Percentiles rank a stretch among this genome's conserved stretches.
Conservation (phyloP, 208 protist species). For the Leishmania tropica region DNA sequence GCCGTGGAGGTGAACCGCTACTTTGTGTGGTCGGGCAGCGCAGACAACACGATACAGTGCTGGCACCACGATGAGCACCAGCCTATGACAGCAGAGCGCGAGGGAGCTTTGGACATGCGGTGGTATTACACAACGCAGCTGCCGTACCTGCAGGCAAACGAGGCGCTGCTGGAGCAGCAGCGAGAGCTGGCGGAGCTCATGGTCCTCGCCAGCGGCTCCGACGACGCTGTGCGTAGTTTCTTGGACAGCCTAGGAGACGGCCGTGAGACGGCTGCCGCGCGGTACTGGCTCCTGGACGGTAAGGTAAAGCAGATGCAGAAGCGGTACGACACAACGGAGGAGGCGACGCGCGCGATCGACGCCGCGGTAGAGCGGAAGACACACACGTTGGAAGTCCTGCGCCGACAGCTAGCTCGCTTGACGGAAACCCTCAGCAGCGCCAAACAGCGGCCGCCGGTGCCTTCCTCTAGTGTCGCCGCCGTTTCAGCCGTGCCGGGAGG, state of each 20-base stretch:
- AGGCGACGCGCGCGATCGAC: conserved; percentile 46
- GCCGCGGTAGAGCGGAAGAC: conserved; percentile 35
- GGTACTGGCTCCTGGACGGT: conserved; percentile 42
- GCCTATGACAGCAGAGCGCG: conserved; percentile 55
- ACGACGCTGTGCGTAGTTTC: conserved; percentile 44
- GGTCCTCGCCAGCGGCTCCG: conserved; percentile 60
- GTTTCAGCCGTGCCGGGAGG: not conserved
- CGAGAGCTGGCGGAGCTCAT: conserved; percentile 65
- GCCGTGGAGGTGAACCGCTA: conserved; percentile 72
- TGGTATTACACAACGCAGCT: conserved; percentile 80
- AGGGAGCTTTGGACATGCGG: conserved; percentile 80
- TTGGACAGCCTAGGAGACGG: conserved; percentile 32
- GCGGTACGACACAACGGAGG: conserved; percentile 29
- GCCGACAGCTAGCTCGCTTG: conserved; percentile 42
- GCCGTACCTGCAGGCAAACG: conserved; percentile 64
- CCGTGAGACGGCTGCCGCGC: conserved; percentile 38
- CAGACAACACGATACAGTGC: conserved; percentile 76
- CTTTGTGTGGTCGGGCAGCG: conserved; percentile 70
- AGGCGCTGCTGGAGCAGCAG: conserved; percentile 66
- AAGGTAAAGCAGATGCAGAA: conserved; percentile 44
- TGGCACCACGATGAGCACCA: conserved; percentile 90
- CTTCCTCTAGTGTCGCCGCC: not conserved
- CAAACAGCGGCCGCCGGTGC: not conserved
- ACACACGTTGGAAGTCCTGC: conserved; percentile 41
- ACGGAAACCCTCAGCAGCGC: conserved; percentile 44